Evolutionary conservation across 2,329 filamentous ascomycete genomes (phyloP), one percentile per base, ranked within the genome.

Genomic region (Trichophyton rubrum): DNA sequence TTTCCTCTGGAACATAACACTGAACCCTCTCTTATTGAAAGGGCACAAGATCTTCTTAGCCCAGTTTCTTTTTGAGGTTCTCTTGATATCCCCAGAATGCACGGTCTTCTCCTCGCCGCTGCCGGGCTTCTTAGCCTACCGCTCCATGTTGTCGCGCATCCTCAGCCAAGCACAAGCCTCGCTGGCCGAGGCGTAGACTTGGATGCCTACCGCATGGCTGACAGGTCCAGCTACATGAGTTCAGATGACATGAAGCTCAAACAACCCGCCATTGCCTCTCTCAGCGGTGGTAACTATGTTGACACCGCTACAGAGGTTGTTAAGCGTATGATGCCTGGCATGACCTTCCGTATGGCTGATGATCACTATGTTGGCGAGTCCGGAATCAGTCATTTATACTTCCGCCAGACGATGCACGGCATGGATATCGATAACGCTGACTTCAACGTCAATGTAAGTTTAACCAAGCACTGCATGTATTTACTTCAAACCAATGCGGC

Each of bases 361-460:
- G 62, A 63, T 47, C 62, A 63, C 22, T 63, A 63, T 27, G 58
- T 63, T 33, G 62, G 62, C 7, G 22, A 30, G 27, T 61, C 61
- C 15, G 62, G 62, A 27, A 56, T 63, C n/a, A 60, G 51, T 27
- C 62, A 63, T 33, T 58, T 63, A 11, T 49, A 60, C 53, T 60
- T 63, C 58, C 60, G 60, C 53, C 62, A 63, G 33, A 63, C 62
- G n/a, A 30, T 61, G 43, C 57, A 63, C 13, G 62, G 62, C 6
- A 43, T 63, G 20, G 62, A 63, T 51, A 43, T 63, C 41, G 62
- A 63, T 27, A 63, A 63, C 51, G 53, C 60, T 35, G 62, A 63
- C 43, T 61, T 63, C 58, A 63, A 63, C 53, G 60, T 63, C 17
- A 63, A 63, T 47, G 62, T 63, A 60, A 60, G 62, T 49, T 24